A percentile compares a stretch with the other conserved stretches of the same genome.
Conservation (phyloP, 208 protist genomes). For the Giardia muris region DNA sequence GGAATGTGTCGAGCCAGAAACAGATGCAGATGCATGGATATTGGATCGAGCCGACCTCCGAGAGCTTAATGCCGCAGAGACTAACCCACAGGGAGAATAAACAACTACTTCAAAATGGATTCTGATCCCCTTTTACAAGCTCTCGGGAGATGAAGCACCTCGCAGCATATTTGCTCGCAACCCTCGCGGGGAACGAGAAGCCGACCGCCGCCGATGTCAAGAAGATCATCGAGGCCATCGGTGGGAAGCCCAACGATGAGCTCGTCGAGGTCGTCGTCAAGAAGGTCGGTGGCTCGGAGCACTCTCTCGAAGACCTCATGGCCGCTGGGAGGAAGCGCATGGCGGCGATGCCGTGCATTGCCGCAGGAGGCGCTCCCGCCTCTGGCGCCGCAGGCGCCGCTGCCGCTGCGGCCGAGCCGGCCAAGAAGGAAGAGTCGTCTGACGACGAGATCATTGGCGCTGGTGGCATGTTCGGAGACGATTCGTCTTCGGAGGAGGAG, state of each 20-base stretch:
- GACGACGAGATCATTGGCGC: constrained; percentile 9
- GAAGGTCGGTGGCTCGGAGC: background rate
- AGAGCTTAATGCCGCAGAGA: no score
- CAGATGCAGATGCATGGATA: background rate
- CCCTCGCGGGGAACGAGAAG: background rate
- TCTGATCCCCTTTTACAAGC: constrained; percentile 6
- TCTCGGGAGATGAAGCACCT: background rate
- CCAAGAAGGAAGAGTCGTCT: constrained; percentile 6
- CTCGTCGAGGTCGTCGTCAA: background rate
- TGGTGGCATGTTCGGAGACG: background rate
- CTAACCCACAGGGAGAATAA: no score
- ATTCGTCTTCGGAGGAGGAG: constrained; percentile 19
- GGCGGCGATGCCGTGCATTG: background rate
- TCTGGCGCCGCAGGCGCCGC: background rate
- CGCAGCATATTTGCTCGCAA: background rate
- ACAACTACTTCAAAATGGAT: no score
- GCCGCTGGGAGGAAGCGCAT: constrained; percentile 8
- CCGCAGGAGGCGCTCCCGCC: background rate
- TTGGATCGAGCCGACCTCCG: background rate
- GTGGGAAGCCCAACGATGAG: background rate
- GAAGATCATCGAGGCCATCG: background rate
- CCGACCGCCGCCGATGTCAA: background rate
- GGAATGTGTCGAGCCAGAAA: background rate
- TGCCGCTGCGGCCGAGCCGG: background rate
- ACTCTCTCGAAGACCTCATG: background rate